Evolutionary conservation across 768 basidiomycete species (phyloP), one percentile per base, ranked within the genome.

Genomic region (Phanerochaete sordida): DNA sequence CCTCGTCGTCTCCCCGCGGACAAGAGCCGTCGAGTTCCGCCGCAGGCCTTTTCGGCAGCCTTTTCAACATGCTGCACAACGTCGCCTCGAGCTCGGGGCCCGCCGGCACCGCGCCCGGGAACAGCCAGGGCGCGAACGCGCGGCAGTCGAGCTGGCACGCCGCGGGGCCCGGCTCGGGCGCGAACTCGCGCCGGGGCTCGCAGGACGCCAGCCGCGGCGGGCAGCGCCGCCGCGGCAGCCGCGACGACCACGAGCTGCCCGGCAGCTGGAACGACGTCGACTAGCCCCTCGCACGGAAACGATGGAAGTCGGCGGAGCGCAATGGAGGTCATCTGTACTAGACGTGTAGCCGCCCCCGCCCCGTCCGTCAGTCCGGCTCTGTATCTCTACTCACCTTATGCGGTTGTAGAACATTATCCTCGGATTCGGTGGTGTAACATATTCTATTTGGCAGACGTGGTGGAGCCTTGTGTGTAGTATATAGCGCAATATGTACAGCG

Each of bases 231-330:
- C 58, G 54, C 12, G 24, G 47, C n/a, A 27, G 21, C 26, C 30
- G 24, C 4, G 57, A 58, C 11, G 59, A 59, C 11, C 39, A 61
- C 26, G 54, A 63, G 37, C 24, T 68, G 5, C 67, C 67, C 0
- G 67, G 67, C 1, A 57, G 67, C 19, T 68, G 67, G 67, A 59
- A 66, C 23, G 62, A 64, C 19, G 37, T 68, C 1, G 67, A 68
- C 54, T 68, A 50, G 21, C 13, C 33, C 7, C 6, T 13, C 13
- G 7, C 13, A 35, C 13, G 33, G 13, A 35, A 35, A n/a, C n/a
- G n/a, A n/a, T n/a, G n/a, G 33, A 35, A 35, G 33, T 19, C 19
- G 19, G 19, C 19, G 39, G 7, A 43, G 7, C 39, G 19, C 39
- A 4, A 12, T 43, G 4, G 11, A 43, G 4, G 39, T 43, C 39